Conservation (phyloP, 2,329 filamentous ascomycete species). For the Cladosporium sp. region DNA sequence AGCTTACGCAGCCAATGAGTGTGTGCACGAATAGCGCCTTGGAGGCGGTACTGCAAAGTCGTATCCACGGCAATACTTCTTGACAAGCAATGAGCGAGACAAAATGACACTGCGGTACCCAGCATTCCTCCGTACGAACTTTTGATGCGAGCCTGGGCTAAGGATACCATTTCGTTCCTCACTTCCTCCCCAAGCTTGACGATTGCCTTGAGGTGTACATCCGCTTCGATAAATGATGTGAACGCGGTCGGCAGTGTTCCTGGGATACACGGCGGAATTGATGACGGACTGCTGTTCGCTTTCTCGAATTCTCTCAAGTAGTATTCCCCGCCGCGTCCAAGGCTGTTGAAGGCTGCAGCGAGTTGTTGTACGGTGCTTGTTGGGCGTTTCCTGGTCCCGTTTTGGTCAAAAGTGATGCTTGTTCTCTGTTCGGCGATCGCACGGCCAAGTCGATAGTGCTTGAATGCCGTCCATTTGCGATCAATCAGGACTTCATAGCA, state of each 20-base stretch:
- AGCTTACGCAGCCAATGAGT: not conserved
- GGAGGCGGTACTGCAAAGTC: not conserved
- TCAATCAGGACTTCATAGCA: constrained; percentile 15
- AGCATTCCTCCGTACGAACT: not conserved
- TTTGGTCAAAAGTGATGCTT: not conserved
- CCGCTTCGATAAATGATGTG: constrained; percentile 9
- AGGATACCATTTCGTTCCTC: not conserved
- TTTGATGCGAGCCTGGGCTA: constrained; percentile 1
- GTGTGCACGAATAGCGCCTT: not conserved
- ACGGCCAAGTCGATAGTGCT: constrained; percentile 10
- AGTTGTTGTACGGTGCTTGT: not conserved
- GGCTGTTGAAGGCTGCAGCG: constrained; percentile 2
- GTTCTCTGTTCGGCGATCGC: constrained; percentile 4
- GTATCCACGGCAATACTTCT: not conserved
- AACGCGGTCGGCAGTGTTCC: not conserved
- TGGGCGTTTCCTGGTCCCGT: not conserved
- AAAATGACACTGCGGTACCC: not conserved
- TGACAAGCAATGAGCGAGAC: constrained; percentile 7
- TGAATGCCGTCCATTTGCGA: not conserved
- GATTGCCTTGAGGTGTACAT: constrained; percentile 3
- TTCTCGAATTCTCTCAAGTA: constrained; percentile 10
- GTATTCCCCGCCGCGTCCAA: constrained; percentile 1
- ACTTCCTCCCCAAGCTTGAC: not conserved
- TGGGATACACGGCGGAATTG: not conserved
- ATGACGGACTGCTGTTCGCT: not conserved